A percentile compares a stretch with the other conserved stretches of the same genome.
These are phyloP conservation scores for Microthyrium microscopicum DNA, from an alignment of 2,329 filamentous ascomycete species.

Conservation along the genomic window DNA sequence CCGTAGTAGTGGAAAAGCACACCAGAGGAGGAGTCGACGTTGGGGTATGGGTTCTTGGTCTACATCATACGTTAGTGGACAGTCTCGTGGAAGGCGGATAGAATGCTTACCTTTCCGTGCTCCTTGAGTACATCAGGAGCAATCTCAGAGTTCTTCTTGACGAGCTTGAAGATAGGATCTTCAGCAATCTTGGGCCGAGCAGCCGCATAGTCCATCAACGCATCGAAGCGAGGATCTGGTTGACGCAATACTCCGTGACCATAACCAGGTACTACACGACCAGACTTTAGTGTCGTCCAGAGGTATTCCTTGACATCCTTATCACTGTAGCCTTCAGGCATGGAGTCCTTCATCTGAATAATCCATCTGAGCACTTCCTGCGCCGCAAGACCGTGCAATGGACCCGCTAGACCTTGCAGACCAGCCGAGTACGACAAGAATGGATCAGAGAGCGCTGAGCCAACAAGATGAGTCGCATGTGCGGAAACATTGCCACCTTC, in stretches of 20 bases:
- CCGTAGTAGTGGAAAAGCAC: conserved; percentile 97
- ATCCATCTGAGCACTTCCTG: conserved; percentile 98
- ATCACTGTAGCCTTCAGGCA: conserved; percentile 62
- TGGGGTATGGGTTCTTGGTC: conserved; percentile 95
- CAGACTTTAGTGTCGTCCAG: conserved; percentile 83
- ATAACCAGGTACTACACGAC: conserved; percentile 86
- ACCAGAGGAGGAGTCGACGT: conserved; percentile 85
- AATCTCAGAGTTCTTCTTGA: conserved; percentile 83
- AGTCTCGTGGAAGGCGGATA: too few relatives aligned
- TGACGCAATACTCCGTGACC: conserved; percentile 93
- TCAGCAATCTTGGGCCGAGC: conserved; percentile 68
- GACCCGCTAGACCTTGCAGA: conserved; percentile 88
- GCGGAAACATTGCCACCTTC: conserved; percentile 97
- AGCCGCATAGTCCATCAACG: conserved; percentile 87
- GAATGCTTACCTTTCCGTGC: conserved; percentile 58
- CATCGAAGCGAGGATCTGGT: conserved; percentile 91
- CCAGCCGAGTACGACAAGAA: conserved; percentile 94
- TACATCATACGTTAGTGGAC: conserved; percentile 12
- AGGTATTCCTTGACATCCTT: conserved; percentile 77
- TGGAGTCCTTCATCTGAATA: conserved; percentile 80
- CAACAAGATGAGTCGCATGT: conserved; percentile 86
- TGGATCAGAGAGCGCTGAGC: conserved; percentile 82
- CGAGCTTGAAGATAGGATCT: conserved; percentile 85
- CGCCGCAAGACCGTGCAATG: conserved; percentile 79
- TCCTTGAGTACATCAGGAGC: conserved; percentile 80